Conservation (phyloP, 345 rosid genomes). For the Passiflora organensis region DNA sequence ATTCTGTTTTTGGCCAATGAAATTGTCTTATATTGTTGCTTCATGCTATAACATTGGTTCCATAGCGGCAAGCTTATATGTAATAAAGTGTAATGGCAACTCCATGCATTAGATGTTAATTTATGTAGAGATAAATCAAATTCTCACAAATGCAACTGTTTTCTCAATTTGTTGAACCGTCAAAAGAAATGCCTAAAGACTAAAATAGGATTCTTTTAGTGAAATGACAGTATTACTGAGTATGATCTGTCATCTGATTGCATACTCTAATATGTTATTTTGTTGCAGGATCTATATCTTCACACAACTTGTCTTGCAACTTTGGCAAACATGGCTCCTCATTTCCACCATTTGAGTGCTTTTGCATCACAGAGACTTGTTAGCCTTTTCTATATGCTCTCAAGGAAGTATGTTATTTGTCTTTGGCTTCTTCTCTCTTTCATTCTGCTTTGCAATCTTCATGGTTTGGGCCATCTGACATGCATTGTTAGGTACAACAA, state of each 20-base stretch:
- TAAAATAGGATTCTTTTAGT: too few species aligned
- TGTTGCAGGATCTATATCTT: constrained; percentile 87
- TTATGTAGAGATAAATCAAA: too few species aligned
- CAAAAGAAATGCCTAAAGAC: too few species aligned
- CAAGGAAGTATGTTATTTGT: constrained; percentile 66
- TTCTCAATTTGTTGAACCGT: too few species aligned
- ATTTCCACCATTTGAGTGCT: constrained; percentile 87
- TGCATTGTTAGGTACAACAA: constrained; percentile 67
- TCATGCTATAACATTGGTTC: neutral
- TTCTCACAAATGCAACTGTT: too few species aligned
- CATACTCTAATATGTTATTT: neutral
- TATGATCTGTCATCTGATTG: too few species aligned
- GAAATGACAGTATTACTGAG: too few species aligned
- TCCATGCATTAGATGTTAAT: too few species aligned
- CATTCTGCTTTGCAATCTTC: constrained; percentile 1
- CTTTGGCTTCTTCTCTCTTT: constrained; percentile 9
- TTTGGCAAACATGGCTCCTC: constrained; percentile 99
- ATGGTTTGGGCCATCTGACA: constrained; percentile 4
- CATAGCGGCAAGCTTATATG: neutral
- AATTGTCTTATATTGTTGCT: neutral
- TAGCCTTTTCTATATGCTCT: constrained; percentile 96
- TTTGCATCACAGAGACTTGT: constrained; percentile 96
- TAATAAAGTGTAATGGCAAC: too few species aligned
- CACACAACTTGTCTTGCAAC: constrained; percentile 97
- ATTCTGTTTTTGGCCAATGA: neutral